Percentiles rank a stretch among this genome's conserved stretches.
phyloP scores from a whole-genome alignment of 1,284 basidiomycete species.

The Apiotrichum gamsii region DNA sequence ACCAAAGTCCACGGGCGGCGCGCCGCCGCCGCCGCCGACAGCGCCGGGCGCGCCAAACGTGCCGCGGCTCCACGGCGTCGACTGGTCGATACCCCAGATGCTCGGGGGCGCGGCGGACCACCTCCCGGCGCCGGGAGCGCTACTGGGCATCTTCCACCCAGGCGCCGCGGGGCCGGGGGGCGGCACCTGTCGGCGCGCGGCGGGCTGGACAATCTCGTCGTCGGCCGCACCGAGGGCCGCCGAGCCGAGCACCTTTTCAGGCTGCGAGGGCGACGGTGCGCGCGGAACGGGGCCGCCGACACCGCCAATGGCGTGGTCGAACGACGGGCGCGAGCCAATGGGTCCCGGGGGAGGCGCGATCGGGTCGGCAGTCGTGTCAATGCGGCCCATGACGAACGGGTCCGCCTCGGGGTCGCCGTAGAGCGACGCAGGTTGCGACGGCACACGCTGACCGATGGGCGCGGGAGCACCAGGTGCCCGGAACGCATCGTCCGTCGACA shows the following conservation, averaged over 20 bases:
- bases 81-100: constrained; percentile 11
- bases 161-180: constrained; percentile 9
- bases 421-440: constrained; percentile 9
- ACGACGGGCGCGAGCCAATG: constrained; percentile 9
- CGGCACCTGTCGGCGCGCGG: constrained; percentile 18
- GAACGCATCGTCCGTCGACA: constrained; percentile 33
- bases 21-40: background rate
- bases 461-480: constrained; percentile 18
- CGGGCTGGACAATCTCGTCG: constrained; percentile 34
- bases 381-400: constrained; percentile 1
- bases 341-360: constrained; percentile 12
- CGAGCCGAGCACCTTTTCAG: constrained; percentile 34
- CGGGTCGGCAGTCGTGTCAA: constrained; percentile 2
- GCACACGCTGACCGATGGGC: constrained; percentile 28
- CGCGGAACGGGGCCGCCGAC: background rate
- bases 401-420: constrained; percentile 11
- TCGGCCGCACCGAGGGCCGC: constrained; percentile 35
- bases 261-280: constrained; percentile 21
- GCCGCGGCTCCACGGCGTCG: constrained; percentile 1
- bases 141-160: constrained; percentile 21
- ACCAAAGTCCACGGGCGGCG: background rate
- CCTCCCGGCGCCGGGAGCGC: constrained; percentile 29
- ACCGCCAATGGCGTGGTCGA: constrained; percentile 2
- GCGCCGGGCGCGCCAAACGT: background rate
- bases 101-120: constrained; percentile 30